phyloP scores from a whole-genome alignment of 2,329 filamentous ascomycete genomes.

The Fusarium xylarioides region DNA sequence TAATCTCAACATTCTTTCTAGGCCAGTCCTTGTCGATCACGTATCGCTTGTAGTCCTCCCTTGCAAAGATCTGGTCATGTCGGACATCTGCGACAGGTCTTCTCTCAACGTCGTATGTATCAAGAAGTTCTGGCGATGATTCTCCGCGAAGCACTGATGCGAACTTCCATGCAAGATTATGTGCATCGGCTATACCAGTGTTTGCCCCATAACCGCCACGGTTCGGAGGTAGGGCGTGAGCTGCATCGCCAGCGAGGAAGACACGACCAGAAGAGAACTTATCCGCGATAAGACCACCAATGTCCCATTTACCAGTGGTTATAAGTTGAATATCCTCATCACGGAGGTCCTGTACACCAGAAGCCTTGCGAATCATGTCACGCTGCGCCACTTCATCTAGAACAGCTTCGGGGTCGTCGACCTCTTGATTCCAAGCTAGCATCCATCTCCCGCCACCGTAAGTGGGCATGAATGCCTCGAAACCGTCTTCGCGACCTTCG shows the following conservation, averaged over 20 bases:
- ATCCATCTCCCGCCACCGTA: slow-evolving; percentile 40
- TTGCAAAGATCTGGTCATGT: slow-evolving; percentile 38
- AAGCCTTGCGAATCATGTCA: slow-evolving; percentile 20
- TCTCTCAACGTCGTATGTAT: slow-evolving; percentile 53
- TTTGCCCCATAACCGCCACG: slow-evolving; percentile 48
- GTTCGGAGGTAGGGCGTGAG: slow-evolving; percentile 46
- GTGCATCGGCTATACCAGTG: slow-evolving; percentile 50
- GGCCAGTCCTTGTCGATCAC: slow-evolving; percentile 10
- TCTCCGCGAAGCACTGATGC: slow-evolving; percentile 44
- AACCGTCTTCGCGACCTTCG: slow-evolving; percentile 35
- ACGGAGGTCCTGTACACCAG: slow-evolving; percentile 5
- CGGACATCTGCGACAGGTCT: slow-evolving; percentile 38
- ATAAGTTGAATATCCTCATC: slow-evolving; percentile 30
- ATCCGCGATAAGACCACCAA: slow-evolving; percentile 39
- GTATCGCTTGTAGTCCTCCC: slow-evolving; percentile 33
- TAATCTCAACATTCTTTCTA: background rate
- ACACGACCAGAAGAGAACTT: slow-evolving; percentile 43
- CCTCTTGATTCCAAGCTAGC: slow-evolving; percentile 22
- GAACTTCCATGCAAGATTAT: slow-evolving; percentile 56
- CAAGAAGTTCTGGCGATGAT: slow-evolving; percentile 40
- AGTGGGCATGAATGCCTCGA: slow-evolving; percentile 40
- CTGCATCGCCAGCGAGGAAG: background rate
- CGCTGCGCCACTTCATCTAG: slow-evolving; percentile 13
- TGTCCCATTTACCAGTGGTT: slow-evolving; percentile 34
- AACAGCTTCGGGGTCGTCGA: background rate